These are phyloP conservation scores for Mallotus repandus DNA, from an alignment of 441 rosid species.

Conservation along the genomic window DNA sequence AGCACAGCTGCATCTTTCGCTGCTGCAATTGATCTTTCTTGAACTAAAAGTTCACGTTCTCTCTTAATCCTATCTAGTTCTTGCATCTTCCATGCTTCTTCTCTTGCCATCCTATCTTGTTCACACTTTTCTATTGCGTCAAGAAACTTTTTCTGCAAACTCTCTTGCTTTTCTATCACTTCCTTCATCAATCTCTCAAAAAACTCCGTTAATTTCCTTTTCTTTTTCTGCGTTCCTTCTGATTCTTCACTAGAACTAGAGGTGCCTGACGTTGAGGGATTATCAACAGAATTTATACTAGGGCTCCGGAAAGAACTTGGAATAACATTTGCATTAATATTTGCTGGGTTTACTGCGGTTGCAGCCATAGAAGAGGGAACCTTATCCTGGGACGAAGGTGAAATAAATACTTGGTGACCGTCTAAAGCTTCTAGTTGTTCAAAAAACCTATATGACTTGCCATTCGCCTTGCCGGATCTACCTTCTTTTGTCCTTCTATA, in stretches of 20 bases:
- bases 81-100: constrained; percentile 65
- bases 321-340: constrained; percentile 4
- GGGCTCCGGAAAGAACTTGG: constrained; percentile 35
- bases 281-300: constrained; percentile 26
- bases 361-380: constrained; percentile 21
- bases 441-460: constrained; percentile 55
- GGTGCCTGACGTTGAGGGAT: constrained; percentile 33
- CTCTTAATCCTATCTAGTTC: constrained; percentile 50
- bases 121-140: constrained; percentile 58
- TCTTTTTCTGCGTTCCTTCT: constrained; percentile 37
- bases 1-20: constrained; percentile 71
- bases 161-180: constrained; percentile 62
- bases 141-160: constrained; percentile 51
- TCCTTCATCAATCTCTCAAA: constrained; percentile 50
- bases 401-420: constrained; percentile 22
- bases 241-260: constrained; percentile 40
- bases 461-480: constrained; percentile 32
- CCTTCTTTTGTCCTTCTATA: constrained; percentile 65
- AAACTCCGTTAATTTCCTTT: constrained; percentile 40
- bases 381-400: constrained; percentile 26
- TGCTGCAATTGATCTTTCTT: constrained; percentile 60
- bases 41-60: constrained; percentile 51
- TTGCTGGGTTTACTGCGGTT: constrained; percentile 24
- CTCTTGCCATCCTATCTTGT: constrained; percentile 50
- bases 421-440: constrained; percentile 63